A percentile compares a stretch with the other conserved stretches of the same genome.
Conservation (phyloP, 2,329 filamentous ascomycete species). For the Fusarium brevicatenulatum region DNA sequence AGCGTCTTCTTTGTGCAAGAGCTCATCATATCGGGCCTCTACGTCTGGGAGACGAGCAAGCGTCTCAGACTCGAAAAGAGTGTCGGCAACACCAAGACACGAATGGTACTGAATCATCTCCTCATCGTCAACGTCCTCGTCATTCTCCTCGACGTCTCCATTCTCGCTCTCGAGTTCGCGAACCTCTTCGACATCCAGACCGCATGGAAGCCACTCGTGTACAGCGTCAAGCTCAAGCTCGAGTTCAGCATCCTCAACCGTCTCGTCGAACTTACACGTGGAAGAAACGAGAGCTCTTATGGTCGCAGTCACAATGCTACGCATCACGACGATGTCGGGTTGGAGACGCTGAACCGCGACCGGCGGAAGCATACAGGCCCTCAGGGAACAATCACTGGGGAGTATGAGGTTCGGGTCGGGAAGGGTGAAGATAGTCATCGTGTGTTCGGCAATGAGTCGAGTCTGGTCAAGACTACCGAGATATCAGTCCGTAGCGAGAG, state of each 20-base stretch:
- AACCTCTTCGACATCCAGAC: conserved; percentile 47
- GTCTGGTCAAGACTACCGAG: conserved; percentile 33
- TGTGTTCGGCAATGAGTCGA: not conserved
- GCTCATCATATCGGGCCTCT: conserved; percentile 62
- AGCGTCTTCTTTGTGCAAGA: conserved; percentile 66
- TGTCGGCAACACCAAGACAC: conserved; percentile 26
- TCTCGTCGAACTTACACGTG: conserved; percentile 42
- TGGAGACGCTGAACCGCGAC: conserved; percentile 36
- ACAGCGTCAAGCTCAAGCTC: conserved; percentile 52
- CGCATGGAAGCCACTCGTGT: conserved; percentile 43
- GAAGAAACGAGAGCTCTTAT: conserved; percentile 35
- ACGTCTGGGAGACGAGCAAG: conserved; percentile 62
- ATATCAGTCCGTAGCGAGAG: conserved; percentile 30
- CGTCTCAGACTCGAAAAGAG: conserved; percentile 56
- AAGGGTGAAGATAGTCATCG: conserved; percentile 19
- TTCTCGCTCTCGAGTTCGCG: conserved; percentile 51
- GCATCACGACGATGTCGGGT: conserved; percentile 19
- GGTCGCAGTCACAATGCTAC: conserved; percentile 23
- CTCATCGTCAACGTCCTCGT: conserved; percentile 56
- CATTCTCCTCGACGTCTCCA: conserved; percentile 51
- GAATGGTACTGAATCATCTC: conserved; percentile 48
- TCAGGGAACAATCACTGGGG: conserved; percentile 11
- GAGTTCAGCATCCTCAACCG: conserved; percentile 52
- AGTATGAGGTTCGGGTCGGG: conserved; percentile 37
- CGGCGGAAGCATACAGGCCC: conserved; percentile 1